These are phyloP conservation scores for Colletotrichum sp. DNA, from an alignment of 2,329 filamentous ascomycete species.

Conservation along the genomic window DNA sequence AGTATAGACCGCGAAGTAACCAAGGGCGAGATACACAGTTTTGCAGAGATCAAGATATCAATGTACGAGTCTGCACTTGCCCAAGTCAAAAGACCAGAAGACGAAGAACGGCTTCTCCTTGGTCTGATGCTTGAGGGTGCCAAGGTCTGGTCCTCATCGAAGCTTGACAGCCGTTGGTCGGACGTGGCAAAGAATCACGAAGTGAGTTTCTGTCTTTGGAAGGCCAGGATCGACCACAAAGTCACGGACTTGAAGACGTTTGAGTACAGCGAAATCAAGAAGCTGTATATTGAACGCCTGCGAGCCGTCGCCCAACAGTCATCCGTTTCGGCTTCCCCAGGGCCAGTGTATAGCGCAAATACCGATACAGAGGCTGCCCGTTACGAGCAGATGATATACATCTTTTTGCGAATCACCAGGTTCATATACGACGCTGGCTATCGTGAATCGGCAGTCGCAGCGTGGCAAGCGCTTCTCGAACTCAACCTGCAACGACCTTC, in stretches of 20 bases:
- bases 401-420: constrained; percentile 76
- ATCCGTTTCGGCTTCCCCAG: constrained; percentile 4
- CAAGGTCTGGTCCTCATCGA: constrained; percentile 67
- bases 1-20: constrained; percentile 50
- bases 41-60: constrained; percentile 80
- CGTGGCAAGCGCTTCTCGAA: constrained; percentile 86
- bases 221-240: constrained; percentile 72
- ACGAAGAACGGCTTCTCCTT: constrained; percentile 66
- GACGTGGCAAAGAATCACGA: constrained; percentile 58
- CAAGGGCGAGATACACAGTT: constrained; percentile 67
- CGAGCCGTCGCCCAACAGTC: not conserved
- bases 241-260: constrained; percentile 73
- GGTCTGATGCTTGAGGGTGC: constrained; percentile 76
- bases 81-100: constrained; percentile 50
- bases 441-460: constrained; percentile 74
- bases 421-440: constrained; percentile 82
- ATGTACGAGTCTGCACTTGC: constrained; percentile 80
- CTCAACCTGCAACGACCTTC: constrained; percentile 66
- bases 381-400: constrained; percentile 62
- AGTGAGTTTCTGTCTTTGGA: constrained; percentile 72
- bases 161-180: constrained; percentile 17
- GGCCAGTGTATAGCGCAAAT: not conserved
- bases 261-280: constrained; percentile 69
- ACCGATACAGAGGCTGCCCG: constrained; percentile 1
- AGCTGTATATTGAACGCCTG: constrained; percentile 61